Base-by-base conservation (phyloP, 2,329 filamentous ascomycete species). In the Arthrobotrys megalospora region DNA sequence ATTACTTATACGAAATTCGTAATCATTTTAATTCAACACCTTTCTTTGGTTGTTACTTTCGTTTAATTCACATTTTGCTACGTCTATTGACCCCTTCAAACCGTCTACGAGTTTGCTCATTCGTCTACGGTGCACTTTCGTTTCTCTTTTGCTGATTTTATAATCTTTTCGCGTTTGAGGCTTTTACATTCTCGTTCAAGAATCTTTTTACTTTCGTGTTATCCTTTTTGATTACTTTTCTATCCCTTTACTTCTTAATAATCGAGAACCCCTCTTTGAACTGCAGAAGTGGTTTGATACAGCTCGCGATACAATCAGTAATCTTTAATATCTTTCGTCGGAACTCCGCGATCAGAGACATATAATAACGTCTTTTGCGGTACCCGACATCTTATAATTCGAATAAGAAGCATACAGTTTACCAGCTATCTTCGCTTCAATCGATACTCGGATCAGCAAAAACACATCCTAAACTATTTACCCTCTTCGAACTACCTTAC, bases 1-100 rank as follows among this genome's bases (percentile, higher is more conserved):
- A 65, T 76, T 65, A 70, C 72, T 69, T 76, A 65, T 76, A 47
- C 43, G 45, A 67, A 58, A 60, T 75, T 75, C 52, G 63, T 75
- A 62, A 75, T 75, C 70, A 75, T 12, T 48, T 65, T 24, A 47
- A 4, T 58, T 58, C 43, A 62, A 52, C 53, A 45, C 45, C 60
- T 58, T 45, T 43, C 10, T 55, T 69, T 36, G 66, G 38, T 21
- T 38, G 52, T 36, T 55, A 36, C n/a, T 60, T 50, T 66, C 43
- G 45, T 34, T 36, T 52, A 19, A 28, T 41, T 14, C 12, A 70
- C 36, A 62, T 14, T 32, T 69, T 19, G 24, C 48, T 32, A 19
- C 55, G 52, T 58, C 32, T 38, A 21, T 38, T 41, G 50, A 50
- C 58, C 28, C 53, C 53, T 52, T 63, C 24, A 60, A 58, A 43